Evolutionary conservation across 495 filamentous ascomycete genomes (phyloP), one percentile per base, ranked within the genome.

Genomic region (Friedmanniomyces simplex): DNA sequence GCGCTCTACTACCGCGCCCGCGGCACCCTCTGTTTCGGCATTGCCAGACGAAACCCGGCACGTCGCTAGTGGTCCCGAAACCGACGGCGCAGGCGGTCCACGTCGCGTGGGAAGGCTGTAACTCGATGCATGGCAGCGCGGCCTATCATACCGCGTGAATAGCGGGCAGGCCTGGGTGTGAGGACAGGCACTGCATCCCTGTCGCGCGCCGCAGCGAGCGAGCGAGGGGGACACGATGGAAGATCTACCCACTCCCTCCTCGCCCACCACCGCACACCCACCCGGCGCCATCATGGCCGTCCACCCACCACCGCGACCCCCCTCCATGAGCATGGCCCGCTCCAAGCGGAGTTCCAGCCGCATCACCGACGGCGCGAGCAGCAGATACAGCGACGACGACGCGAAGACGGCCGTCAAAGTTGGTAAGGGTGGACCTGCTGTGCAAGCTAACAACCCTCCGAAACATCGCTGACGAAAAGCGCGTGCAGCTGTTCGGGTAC

Each of bases 331-430:
- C 45, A 59, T 63, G 60, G 55, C 54, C 13, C 60, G 57, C 56
- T 24, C 46, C 20, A 78, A 84, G 51, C 78, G 90, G 62, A 95
- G 89, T 70, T 86, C 77, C 63, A 96, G 91, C 77, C 88, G 93
- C 60, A 77, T 96, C 79, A 96, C 90, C 69, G 84, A 87, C 75
- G 82, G 81, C 67, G 90, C 88, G 69, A 89, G 83, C 71, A 77
- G 78, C 48, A 84, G 81, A 65, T 85, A 87, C 57, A 96, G 91
- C 1, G 93, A 96, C 67, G 93, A 98, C 64, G 93, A 96, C 77
- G 79, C 79, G 42, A 91, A 86, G 72, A 96, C 93, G 30, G 87
- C 93, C n/a, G 93, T 98, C 69, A 96, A 90, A 95, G 93, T 98
- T 71, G 93, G 93, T 98, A 80, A n/a, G n/a, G 68, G 93, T 90